Evolutionary conservation across 148 eudicot species (phyloP).

Genomic region (Chenopodium suecicum): DNA sequence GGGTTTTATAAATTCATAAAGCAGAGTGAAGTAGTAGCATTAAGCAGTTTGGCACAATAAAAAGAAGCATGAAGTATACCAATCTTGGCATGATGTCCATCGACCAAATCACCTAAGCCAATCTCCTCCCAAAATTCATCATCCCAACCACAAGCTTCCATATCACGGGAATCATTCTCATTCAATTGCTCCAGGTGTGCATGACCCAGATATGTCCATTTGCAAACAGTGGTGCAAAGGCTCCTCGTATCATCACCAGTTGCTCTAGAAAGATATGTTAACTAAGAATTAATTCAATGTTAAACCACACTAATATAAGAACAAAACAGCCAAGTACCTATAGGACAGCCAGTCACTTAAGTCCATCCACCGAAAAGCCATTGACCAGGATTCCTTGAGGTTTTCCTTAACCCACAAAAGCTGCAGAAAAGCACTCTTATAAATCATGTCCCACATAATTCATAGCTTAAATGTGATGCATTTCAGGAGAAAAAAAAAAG

Average conservation of each 20-base stretch:
- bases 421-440: slow-evolving; percentile 37
- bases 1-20: background rate
- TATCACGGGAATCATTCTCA: slow-evolving; percentile 64
- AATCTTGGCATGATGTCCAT: slow-evolving; percentile 96
- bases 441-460: slow-evolving; percentile 14
- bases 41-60: background rate
- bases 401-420: slow-evolving; percentile 99
- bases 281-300: background rate
- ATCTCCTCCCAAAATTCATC: slow-evolving; percentile 99
- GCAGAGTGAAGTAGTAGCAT: background rate
- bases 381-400: slow-evolving; percentile 91
- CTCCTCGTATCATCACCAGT: slow-evolving; percentile 99
- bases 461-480: background rate
- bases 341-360: slow-evolving; percentile 98
- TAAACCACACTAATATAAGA: background rate
- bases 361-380: slow-evolving; percentile 99
- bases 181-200: slow-evolving; percentile 80
- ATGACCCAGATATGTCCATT: slow-evolving; percentile 99
- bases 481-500: background rate
- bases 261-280: slow-evolving; percentile 53
- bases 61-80: slow-evolving; percentile 42
- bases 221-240: slow-evolving; percentile 96
- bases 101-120: slow-evolving; percentile 93
- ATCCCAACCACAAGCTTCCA: slow-evolving; percentile 99
- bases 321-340: slow-evolving; percentile 34